Evolutionary conservation across 2,329 filamentous ascomycete species (phyloP).

Genomic region (Phyllosticta citriasiana): DNA sequence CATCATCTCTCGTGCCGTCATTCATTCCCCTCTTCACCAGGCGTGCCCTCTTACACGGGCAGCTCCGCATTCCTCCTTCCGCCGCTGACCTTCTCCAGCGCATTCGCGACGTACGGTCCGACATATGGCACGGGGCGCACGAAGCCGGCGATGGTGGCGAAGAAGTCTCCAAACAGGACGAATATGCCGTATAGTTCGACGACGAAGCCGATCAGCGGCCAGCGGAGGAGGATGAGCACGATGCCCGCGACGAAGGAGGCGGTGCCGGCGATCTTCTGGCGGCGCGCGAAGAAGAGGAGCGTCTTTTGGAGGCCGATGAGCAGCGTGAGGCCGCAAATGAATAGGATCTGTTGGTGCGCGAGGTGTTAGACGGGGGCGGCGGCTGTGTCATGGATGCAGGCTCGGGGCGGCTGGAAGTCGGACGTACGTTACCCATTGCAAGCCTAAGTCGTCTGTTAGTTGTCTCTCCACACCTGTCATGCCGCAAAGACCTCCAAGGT

Average conservation of each 20-base stretch:
- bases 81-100: conserved; percentile 60
- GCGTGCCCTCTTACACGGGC: conserved; percentile 49
- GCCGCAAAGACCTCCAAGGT: background rate
- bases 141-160: conserved; percentile 84
- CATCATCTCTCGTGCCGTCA: background rate
- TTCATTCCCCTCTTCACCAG: background rate
- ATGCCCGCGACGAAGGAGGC: conserved; percentile 80
- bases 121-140: conserved; percentile 75
- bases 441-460: conserved; percentile 47
- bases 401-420: conserved; percentile 1
- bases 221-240: conserved; percentile 73
- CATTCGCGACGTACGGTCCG: conserved; percentile 71
- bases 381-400: background rate
- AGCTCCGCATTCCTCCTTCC: conserved; percentile 65
- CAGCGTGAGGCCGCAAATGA: conserved; percentile 89
- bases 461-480: background rate
- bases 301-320: conserved; percentile 93
- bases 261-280: conserved; percentile 86
- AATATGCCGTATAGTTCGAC: conserved; percentile 90
- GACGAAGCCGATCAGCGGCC: conserved; percentile 83
- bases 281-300: conserved; percentile 83
- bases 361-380: conserved; percentile 1
- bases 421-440: conserved; percentile 86
- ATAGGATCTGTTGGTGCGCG: conserved; percentile 62
- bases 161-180: conserved; percentile 90